Percentiles rank a stretch among this genome's conserved stretches.
These are phyloP conservation scores for Xylariaceae sp. DNA, from an alignment of 2,329 filamentous ascomycete genomes.

Conservation along the genomic window DNA sequence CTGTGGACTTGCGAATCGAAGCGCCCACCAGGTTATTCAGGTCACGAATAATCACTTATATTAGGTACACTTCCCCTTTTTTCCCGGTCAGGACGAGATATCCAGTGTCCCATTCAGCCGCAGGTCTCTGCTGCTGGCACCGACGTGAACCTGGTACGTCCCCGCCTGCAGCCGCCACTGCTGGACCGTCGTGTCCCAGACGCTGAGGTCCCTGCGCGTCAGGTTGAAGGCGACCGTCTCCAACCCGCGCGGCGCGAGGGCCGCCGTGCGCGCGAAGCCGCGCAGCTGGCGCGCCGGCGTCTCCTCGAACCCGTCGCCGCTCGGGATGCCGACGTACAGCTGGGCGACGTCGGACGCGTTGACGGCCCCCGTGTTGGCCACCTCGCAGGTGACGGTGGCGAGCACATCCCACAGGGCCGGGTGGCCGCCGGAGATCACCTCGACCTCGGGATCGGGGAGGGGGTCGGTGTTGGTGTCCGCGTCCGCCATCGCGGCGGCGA, in stretches of 20 bases:
- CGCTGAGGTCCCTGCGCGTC: slow-evolving; percentile 60
- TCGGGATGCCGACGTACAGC: slow-evolving; percentile 34
- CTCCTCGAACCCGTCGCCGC: slow-evolving; percentile 31
- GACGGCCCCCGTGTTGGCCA: slow-evolving; percentile 42
- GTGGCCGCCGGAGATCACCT: slow-evolving; percentile 49
- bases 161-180: slow-evolving; percentile 48
- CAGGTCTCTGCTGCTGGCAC: slow-evolving; percentile 3
- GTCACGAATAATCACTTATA: no score
- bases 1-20: no score
- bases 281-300: slow-evolving; percentile 58
- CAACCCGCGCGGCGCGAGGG: slow-evolving; percentile 44
- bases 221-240: slow-evolving; percentile 47
- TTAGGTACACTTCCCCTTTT: no score
- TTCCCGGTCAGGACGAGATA: slow-evolving; percentile 1
- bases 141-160: slow-evolving; percentile 3
- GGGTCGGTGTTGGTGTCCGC: slow-evolving; percentile 24
- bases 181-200: slow-evolving; percentile 58
- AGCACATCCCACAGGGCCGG: slow-evolving; percentile 51
- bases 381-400: slow-evolving; percentile 35
- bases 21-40: no score
- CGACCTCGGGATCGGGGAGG: slow-evolving; percentile 46
- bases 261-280: slow-evolving; percentile 61
- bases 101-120: slow-evolving; percentile 2
- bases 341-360: slow-evolving; percentile 34
- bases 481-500: slow-evolving; percentile 31